Evolutionary conservation across 441 rosid species (phyloP), one percentile per base, ranked within the genome.

Genomic region (Breynia disticha): DNA sequence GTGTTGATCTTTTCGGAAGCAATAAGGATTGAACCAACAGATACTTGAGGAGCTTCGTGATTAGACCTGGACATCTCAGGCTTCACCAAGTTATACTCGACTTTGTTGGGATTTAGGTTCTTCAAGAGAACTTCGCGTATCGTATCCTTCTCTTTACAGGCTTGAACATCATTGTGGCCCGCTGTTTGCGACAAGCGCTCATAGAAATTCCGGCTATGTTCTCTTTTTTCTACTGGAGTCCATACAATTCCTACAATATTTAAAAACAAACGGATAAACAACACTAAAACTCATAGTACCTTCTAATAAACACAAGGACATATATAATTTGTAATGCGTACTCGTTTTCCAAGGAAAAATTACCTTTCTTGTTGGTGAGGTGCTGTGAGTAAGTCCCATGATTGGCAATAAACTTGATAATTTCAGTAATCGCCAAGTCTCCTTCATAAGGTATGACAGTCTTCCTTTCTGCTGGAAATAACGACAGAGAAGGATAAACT

Each of bases 401-500:
- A 50, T 68, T 68, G 62, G 84, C 78, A 60, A 93, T 71, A 73
- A 93, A 93, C 67, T 79, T 72, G 47, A 81, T 68, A 64, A 93
- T 59, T 71, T 82, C 80, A 64, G 83, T 66, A 24, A 93, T 90
- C 37, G 87, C 69, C 47, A 74, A 62, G 62, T 83, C 87, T 60
- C 99, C 99, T 54, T 75, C 70, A 69, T 78, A 93, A 41, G 81
- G 60, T 59, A 83, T 43, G 43, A 75, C 71, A 28, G 67, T 65
- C 74, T 79, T 80, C 52, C 75, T 75, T 66, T 80, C 86, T n/a
- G 88, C 87, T 41, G 97, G 98, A 76, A 88, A 88, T 48, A 93
- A 68, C 64, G 82, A 51, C 62, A 93, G 72, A 69, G 88, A 52
- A 53, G 98, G 98, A 82, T 78, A 93, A 50, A 78, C 77, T 66